Evolutionary conservation across 75 land plant species (phyloP), one percentile per base, ranked within the genome.

Genomic region (Selaginella moellendorffii): DNA sequence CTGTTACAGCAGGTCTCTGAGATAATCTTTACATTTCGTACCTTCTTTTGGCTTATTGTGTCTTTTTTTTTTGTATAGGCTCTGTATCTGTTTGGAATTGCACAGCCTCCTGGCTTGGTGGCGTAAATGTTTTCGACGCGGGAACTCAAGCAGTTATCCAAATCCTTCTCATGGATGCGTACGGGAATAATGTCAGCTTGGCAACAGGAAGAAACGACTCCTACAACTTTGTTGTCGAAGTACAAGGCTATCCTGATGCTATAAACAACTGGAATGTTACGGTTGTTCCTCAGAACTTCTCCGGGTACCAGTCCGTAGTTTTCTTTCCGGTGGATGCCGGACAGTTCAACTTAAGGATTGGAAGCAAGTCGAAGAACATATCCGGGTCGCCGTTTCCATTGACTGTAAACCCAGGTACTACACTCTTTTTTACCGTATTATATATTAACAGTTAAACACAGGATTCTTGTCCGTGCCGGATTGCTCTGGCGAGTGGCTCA

Each of bases 91-190:
- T 65, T 14, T 10, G 9, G 0, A 20, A 65, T 24, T 46, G 67
- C 54, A 23, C 31, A 65, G 67, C 53, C 19, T 51, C 51, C 26
- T 65, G 67, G 67, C 9, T 65, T 1, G 18, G 51, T 52, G 28
- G 51, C 24, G 2, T 65, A 1, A 65, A 28, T 53, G 51, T 0
- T 1, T 65, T 65, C 24, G 51, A 22, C 31, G 67, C 67, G 27
- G 67, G 67, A 23, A 53, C 31, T 1, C 22, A 36, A 23, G 67
- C 67, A 52, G 20, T 28, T 65, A 23, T 65, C 18, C 67, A 46
- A 65, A 52, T 65, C 1, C 28, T 22, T 21, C 53, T 65, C 20
- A 65, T 65, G 54, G 67, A 65, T 46, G 18, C 67, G 1, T 65
- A 46, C 51, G 54, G 28, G 1, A 65, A 65, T 23, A 36, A 22